phyloP scores from a whole-genome alignment of 768 basidiomycete genomes.

The Lyophyllum semitale region DNA sequence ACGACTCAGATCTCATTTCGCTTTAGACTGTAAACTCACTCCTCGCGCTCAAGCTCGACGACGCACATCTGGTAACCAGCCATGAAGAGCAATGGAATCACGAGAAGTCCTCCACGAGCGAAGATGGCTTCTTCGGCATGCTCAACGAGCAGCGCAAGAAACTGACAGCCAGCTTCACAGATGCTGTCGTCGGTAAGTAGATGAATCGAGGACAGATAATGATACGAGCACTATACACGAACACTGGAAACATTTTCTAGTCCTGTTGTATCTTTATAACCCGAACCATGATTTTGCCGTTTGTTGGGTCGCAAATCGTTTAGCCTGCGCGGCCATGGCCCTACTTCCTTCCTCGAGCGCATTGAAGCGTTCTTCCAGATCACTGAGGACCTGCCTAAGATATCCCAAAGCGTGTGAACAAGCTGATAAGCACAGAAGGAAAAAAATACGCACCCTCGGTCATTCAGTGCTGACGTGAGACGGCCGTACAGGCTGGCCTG shows the following conservation, averaged over 20 bases:
- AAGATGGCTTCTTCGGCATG: conserved; percentile 46
- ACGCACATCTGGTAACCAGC: conserved; percentile 33
- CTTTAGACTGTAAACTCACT: conserved; percentile 40
- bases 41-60: conserved; percentile 40
- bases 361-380: conserved; percentile 63
- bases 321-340: conserved; percentile 70
- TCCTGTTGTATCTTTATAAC: conserved; percentile 31
- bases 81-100: conserved; percentile 52
- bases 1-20: not conserved
- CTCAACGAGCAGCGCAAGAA: conserved; percentile 48
- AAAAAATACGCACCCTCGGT: conserved; percentile 57
- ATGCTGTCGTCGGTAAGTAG: conserved; percentile 28
- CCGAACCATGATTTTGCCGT: conserved; percentile 69
- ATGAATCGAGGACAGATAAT: not conserved
- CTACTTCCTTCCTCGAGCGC: conserved; percentile 67
- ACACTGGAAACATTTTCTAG: not conserved
- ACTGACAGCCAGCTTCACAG: conserved; percentile 36
- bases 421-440: not conserved
- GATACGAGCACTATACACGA: not conserved
- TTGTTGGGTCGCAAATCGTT: conserved; percentile 62
- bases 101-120: conserved; percentile 32
- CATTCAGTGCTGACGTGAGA: conserved; percentile 54
- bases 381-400: conserved; percentile 59
- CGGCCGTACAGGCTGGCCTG: conserved; percentile 46
- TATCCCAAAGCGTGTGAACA: not conserved